phyloP scores from a whole-genome alignment of 108 stramenopile species.

The Cyclotella sp. region DNA sequence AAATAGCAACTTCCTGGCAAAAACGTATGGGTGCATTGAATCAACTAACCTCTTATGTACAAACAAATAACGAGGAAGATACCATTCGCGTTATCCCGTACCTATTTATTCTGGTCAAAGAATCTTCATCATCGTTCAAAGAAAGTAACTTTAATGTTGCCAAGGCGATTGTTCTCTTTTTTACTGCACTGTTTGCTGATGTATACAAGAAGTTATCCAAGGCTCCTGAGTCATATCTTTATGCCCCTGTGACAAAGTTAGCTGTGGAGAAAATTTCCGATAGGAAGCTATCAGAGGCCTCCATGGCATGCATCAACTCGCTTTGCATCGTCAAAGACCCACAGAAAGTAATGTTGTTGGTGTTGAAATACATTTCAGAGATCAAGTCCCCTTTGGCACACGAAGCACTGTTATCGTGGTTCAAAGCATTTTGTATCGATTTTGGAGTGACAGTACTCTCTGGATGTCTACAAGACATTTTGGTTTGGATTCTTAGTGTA shows the following conservation, averaged over 20 bases:
- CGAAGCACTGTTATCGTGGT: slow-evolving; percentile 73
- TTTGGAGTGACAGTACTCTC: slow-evolving; percentile 74
- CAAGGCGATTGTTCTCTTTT: slow-evolving; percentile 68
- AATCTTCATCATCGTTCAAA: slow-evolving; percentile 78
- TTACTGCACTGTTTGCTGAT: slow-evolving; percentile 54
- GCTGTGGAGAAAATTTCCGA: slow-evolving; percentile 82
- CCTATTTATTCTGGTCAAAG: slow-evolving; percentile 68
- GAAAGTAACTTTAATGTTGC: slow-evolving; percentile 86
- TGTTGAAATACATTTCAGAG: slow-evolving; percentile 41
- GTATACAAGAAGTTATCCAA: slow-evolving; percentile 33
- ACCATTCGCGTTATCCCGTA: slow-evolving; percentile 36
- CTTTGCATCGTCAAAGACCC: slow-evolving; percentile 70
- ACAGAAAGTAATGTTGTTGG: slow-evolving; percentile 37
- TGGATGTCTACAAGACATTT: slow-evolving; percentile 51
- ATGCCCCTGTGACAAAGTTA: slow-evolving; percentile 51
- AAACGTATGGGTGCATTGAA: slow-evolving; percentile 68
- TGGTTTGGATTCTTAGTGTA: slow-evolving; percentile 63
- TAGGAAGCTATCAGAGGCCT: slow-evolving; percentile 67
- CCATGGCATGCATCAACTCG: slow-evolving; percentile 54
- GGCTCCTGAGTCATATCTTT: slow-evolving; percentile 54
- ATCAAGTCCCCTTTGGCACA: slow-evolving; percentile 78
- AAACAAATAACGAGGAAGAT: slow-evolving; percentile 26
- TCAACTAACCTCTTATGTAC: slow-evolving; percentile 55
- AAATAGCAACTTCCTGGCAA: slow-evolving; percentile 74
- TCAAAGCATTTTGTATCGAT: slow-evolving; percentile 59